These are phyloP conservation scores for Penicillium flavigenum DNA, from an alignment of 495 filamentous ascomycete genomes.

Conservation along the genomic window DNA sequence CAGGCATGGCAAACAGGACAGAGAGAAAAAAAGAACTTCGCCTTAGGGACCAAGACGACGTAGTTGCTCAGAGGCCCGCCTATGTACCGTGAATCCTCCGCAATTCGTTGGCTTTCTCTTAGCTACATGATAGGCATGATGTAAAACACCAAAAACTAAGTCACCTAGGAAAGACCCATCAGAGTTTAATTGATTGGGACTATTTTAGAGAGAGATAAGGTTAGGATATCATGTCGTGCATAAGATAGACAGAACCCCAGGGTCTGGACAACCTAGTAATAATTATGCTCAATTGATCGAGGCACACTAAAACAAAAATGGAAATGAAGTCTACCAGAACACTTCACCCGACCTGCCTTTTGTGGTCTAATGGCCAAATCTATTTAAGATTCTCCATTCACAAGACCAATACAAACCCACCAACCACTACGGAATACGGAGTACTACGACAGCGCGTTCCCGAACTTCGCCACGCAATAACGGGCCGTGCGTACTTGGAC, in stretches of 20 bases:
- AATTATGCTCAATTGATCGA: background rate
- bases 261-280: background rate
- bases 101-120: background rate
- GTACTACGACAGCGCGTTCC: background rate
- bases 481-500: constrained; percentile 1
- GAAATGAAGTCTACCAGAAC: background rate
- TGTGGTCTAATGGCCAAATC: background rate
- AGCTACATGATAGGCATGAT: background rate
- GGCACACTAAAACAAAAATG: background rate
- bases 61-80: background rate
- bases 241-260: background rate
- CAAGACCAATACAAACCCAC: background rate
- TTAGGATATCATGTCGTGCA: background rate
- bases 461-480: constrained; percentile 7
- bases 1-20: too few relatives aligned
- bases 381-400: background rate
- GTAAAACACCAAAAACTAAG: too few relatives aligned
- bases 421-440: background rate
- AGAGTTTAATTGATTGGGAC: background rate
- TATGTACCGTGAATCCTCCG: background rate
- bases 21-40: too few relatives aligned
- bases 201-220: background rate
- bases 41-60: background rate
- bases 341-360: background rate
- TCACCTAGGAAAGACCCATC: background rate